These are phyloP conservation scores for Clitopilus passeckerianus DNA, from an alignment of 768 basidiomycete genomes.

Conservation along the genomic window DNA sequence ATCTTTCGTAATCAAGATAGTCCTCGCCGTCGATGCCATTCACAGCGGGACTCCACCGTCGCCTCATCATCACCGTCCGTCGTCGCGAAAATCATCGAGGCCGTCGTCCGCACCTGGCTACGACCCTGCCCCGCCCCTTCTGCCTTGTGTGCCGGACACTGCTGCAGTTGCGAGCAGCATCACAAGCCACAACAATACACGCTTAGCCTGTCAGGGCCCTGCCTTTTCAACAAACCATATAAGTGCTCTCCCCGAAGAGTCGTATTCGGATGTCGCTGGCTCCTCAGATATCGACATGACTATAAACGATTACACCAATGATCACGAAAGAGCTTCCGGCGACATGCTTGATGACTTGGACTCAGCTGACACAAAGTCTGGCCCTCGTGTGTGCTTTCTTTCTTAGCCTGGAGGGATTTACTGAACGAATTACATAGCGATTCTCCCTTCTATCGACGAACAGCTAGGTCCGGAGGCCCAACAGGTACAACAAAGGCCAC, in stretches of 20 bases:
- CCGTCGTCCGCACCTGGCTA: not conserved
- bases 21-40: not conserved
- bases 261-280: not conserved
- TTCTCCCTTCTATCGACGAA: not conserved
- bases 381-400: not conserved
- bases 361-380: not conserved
- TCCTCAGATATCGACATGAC: not conserved
- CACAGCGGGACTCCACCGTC: not conserved
- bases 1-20: not conserved
- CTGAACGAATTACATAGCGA: not conserved
- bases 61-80: not conserved
- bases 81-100: not conserved
- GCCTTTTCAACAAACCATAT: not conserved
- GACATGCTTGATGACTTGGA: not conserved
- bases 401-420: not conserved
- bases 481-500: not conserved
- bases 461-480: not conserved
- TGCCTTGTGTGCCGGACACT: not conserved
- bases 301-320: not conserved
- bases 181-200: not conserved
- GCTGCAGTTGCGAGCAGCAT: not conserved
- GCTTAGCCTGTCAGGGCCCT: not conserved
- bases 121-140: not conserved
- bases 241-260: not conserved
- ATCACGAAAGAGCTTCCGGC: not conserved